Conservation (phyloP, 768 basidiomycete genomes). For the Inosperma sp. region DNA sequence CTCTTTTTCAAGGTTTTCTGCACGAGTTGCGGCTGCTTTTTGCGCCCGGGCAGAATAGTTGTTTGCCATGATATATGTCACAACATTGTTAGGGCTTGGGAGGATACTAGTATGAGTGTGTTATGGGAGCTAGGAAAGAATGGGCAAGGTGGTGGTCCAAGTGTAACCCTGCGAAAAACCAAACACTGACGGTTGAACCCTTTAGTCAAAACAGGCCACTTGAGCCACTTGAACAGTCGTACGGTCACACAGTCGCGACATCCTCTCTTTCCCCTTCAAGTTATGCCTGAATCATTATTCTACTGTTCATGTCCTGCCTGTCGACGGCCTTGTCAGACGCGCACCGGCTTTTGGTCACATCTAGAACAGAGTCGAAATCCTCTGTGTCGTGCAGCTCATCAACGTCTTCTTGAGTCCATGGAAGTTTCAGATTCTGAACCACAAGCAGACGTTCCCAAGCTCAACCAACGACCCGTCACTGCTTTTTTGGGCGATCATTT, state of each 20-base stretch:
- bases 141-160: too few relatives aligned
- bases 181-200: too few relatives aligned
- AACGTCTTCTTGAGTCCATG: not conserved
- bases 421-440: not conserved
- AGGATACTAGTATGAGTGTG: not conserved
- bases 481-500: conserved; percentile 10
- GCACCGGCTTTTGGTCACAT: not conserved
- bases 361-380: not conserved
- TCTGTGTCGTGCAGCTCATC: not conserved
- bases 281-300: too few relatives aligned
- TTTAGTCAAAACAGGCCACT: too few relatives aligned
- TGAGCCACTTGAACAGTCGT: too few relatives aligned
- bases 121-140: not conserved
- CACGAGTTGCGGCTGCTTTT: not conserved
- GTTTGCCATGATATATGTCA: not conserved
- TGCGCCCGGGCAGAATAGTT: not conserved
- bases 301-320: too few relatives aligned
- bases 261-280: too few relatives aligned
- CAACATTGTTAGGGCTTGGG: not conserved
- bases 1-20: not conserved
- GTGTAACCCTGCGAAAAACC: too few relatives aligned
- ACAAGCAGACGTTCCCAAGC: not conserved
- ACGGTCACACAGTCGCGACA: too few relatives aligned
- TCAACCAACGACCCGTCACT: not conserved
- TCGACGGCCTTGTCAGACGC: too few relatives aligned